Evolutionary conservation across 176 grass and related monocot genomes (phyloP).

Genomic region (Panicum miliaceum): DNA sequence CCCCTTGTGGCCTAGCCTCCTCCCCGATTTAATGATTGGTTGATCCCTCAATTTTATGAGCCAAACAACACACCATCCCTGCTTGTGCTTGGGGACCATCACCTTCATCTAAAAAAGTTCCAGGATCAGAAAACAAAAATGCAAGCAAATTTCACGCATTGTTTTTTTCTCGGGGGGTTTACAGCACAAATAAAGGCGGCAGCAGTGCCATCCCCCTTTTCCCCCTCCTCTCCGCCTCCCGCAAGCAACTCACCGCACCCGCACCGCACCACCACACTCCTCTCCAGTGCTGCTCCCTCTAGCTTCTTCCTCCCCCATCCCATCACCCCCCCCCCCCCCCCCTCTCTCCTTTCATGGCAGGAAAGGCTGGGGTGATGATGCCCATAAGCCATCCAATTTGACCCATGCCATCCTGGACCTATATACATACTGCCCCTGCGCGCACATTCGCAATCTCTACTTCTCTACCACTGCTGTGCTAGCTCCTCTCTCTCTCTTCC

Average conservation of each 20-base stretch:
- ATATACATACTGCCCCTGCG: conserved; percentile 39
- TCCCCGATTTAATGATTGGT: conserved; percentile 67
- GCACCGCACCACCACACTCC: background rate
- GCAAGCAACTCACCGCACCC: conserved; percentile 32
- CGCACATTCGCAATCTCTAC: conserved; percentile 35
- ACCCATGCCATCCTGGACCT: conserved; percentile 52
- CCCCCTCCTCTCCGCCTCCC: background rate
- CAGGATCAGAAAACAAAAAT: conserved; percentile 38
- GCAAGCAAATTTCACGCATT: background rate
- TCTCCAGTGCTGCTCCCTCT: conserved; percentile 42
- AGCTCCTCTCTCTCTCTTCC: background rate
- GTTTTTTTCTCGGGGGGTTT: background rate
- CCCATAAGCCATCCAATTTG: conserved; percentile 64
- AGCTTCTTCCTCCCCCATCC: conserved; percentile 40
- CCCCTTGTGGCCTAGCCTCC: conserved; percentile 38
- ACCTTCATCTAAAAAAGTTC: conserved; percentile 32
- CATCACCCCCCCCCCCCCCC: too few relatives aligned
- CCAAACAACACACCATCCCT: conserved; percentile 55
- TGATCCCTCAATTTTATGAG: conserved; percentile 64
- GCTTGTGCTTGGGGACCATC: conserved; percentile 68
- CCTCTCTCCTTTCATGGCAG: conserved; percentile 82
- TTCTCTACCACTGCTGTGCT: background rate
- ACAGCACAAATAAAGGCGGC: conserved; percentile 25
- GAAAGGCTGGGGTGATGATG: conserved; percentile 69
- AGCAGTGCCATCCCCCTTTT: conserved; percentile 29